Base-by-base conservation (phyloP, 2,329 filamentous ascomycete genomes). In the Aspergillaceae sp. region DNA sequence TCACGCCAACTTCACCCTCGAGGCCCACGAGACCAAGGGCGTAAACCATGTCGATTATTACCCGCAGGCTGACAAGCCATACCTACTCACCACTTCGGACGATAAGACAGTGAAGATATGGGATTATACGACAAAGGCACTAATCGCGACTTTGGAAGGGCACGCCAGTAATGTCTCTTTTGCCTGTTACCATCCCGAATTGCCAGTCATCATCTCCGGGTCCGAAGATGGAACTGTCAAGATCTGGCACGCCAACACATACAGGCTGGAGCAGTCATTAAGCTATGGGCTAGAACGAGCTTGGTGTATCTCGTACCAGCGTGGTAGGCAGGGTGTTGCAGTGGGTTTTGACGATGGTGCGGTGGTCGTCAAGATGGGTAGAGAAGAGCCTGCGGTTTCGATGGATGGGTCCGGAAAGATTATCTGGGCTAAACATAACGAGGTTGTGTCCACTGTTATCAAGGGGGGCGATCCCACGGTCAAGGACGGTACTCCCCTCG, bases 151-250 rank as follows among this genome's bases (percentile, higher is more conserved):
- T 2, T 77, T 98, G 41, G 92, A 98, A 68, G 92, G 92, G 29
- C 92, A 98, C 68, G 94, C 89, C 29, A 95, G 90, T 69, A 98
- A 98, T 62, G 92, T 98, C 41, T 96, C 90, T 2, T 98, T 97
- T 62, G 92, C 92, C 42, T 94, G 90, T 69, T 98, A 97, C 65
- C 92, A 98, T 69, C 92, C 92, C 2, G 91, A 97, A 69, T 75
- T 98, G 42, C 92, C 92, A 2, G 84, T 98, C 55, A 98, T 98
- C 61, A 91, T 98, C 47, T 97, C 92, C 27, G 92, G 92, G 58
- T 97, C 91, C 28, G 92, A 98, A 70, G 92, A 98, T 68, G 91
- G 91, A 54, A 95, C 90, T 0, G 83, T 98, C 64, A 94, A 95
- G 70, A 90, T 98, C 67, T 98, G 92, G 92, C 90, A 98, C 66